Conservation (phyloP, 2,329 filamentous ascomycete species). For the Pseudocercospora musae region DNA sequence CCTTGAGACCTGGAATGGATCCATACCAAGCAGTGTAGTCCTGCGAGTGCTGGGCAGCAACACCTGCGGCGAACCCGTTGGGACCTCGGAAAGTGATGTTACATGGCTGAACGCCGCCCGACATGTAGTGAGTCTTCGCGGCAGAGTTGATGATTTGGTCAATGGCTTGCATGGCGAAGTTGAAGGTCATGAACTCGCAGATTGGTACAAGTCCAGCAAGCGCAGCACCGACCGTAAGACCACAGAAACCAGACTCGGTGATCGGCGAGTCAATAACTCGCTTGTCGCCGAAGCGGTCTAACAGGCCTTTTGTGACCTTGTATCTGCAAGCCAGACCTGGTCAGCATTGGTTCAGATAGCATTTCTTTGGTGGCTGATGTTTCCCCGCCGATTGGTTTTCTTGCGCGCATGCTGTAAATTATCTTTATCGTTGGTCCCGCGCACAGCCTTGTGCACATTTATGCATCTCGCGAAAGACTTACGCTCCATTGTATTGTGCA, state of each 20-base stretch:
- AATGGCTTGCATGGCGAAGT: conserved; percentile 99
- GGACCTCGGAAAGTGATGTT: conserved; percentile 99
- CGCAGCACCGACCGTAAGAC: conserved; percentile 90
- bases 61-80: conserved; percentile 95
- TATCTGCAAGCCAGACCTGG: conserved; percentile 54
- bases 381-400: not conserved
- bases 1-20: conserved; percentile 95
- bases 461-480: conserved; percentile 35
- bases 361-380: not conserved
- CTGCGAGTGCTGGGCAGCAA: conserved; percentile 96
- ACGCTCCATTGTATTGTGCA: conserved; percentile 98
- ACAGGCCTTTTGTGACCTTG: conserved; percentile 97
- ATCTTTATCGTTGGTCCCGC: not conserved
- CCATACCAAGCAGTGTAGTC: conserved; percentile 99
- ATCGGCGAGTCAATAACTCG: conserved; percentile 98
- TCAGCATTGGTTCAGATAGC: conserved; percentile 36
- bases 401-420: not conserved
- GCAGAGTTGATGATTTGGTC: conserved; percentile 99
- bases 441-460: not conserved
- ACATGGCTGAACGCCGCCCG: conserved; percentile 97
- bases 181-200: conserved; percentile 99
- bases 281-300: conserved; percentile 96
- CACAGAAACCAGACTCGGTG: conserved; percentile 92
- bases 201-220: conserved; percentile 91
- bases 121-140: conserved; percentile 99